Base-by-base conservation (phyloP, 2,329 filamentous ascomycete genomes). In the Erysiphe neolycopersici region DNA sequence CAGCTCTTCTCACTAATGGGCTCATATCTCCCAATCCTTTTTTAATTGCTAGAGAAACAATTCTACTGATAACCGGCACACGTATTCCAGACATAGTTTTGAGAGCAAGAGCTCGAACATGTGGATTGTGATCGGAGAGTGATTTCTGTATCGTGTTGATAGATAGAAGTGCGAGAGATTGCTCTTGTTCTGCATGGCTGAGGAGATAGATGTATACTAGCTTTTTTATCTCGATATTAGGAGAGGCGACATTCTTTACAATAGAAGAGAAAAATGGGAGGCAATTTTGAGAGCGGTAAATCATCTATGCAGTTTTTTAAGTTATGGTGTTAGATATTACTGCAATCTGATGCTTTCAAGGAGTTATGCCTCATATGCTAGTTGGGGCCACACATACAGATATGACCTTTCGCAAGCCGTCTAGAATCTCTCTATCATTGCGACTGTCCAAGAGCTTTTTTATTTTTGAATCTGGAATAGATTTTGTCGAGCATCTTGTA, bases 71-170 rank as follows among this genome's bases (percentile, higher is more conserved):
- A 43, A 94, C 85, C 0, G 89, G 87, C 1, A 98, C 87, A n/a
- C 80, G 72, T 49, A 98, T 95, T 12, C 83, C 84, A 0, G 85
- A 91, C 87, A 98, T 98, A 50, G 89, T 93, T 49, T 85, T 82
- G 48, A 98, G 67, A 0, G 89, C 89, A 54, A 98, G 76, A 18
- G 87, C 83, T 51, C 89, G 77, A 17, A 94, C 75, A 56, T 92
- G 80, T 1, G 89, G 82, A 58, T 85, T 94, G 46, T 76, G 68
- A 60, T 98, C 89, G 19, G 84, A 92, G 46, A 98, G 71, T 10
- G 87, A 93, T 61, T 94, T 95, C 58, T 98, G 89, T 53, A 98
- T 95, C 6, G 89, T 92, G 62, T 98, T 98, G 69, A 98, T 94
- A 46, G 85, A 93, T 38, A 98, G 70, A 33, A 98, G 70, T 17